phyloP scores from a whole-genome alignment of 139 green algal species.

The Diplosphaera chodatii region DNA sequence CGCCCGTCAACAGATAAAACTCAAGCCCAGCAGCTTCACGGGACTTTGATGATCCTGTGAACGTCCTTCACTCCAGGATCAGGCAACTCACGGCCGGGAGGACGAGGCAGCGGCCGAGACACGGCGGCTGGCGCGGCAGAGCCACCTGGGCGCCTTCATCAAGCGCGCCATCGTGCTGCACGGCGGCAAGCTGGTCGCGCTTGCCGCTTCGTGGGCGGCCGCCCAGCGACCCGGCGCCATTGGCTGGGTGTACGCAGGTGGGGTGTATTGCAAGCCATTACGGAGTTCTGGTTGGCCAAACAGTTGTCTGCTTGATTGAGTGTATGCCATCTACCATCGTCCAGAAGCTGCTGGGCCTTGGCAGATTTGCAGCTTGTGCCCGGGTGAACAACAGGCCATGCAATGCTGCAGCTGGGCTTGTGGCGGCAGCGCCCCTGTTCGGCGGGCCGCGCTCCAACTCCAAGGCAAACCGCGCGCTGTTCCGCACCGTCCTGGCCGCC shows the following conservation, averaged over 20 bases:
- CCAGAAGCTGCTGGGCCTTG: no score
- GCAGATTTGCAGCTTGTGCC: no score
- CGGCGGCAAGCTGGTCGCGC: slow-evolving; percentile 23
- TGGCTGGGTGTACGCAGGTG: slow-evolving; percentile 23
- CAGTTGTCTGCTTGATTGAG: no score
- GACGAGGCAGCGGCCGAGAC: neutral
- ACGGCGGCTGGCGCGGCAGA: slow-evolving; percentile 12
- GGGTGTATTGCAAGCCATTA: no score
- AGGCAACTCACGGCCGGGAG: neutral
- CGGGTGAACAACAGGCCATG: no score
- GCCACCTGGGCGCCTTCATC: slow-evolving; percentile 3
- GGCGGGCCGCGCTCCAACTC: slow-evolving; percentile 7
- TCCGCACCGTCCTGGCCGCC: slow-evolving; percentile 1
- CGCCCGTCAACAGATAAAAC: no score
- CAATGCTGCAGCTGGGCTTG: slow-evolving; percentile 13
- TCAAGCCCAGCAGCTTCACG: no score
- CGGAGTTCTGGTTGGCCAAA: no score
- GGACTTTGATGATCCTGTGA: no score
- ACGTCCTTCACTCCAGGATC: slow-evolving; percentile 3
- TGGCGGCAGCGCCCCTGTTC: slow-evolving; percentile 18
- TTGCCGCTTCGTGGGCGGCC: slow-evolving; percentile 27
- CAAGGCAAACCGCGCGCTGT: neutral
- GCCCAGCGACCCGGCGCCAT: slow-evolving; percentile 26
- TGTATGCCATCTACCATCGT: no score
- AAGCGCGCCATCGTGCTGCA: slow-evolving; percentile 35